Conservation (phyloP, 2,329 filamentous ascomycete genomes). For the Colletotrichum musae region DNA sequence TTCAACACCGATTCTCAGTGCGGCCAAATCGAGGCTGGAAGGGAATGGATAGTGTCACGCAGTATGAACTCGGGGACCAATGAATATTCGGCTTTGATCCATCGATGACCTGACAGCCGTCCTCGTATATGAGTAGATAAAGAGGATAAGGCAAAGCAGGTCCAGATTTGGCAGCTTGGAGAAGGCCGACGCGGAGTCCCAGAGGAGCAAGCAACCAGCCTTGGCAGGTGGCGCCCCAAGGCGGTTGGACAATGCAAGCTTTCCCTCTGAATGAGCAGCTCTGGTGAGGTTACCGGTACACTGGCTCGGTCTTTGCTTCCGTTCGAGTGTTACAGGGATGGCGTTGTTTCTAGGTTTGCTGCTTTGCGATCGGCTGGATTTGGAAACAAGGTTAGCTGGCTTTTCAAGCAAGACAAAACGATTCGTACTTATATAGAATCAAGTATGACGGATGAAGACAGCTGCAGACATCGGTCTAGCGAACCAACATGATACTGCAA, state of each 20-base stretch:
- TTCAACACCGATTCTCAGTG: neutral
- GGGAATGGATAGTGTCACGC: conserved; percentile 3
- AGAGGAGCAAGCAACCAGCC: conserved; percentile 4
- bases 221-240: neutral
- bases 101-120: neutral
- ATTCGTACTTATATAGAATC: neutral
- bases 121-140: neutral
- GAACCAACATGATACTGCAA: no score
- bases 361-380: neutral
- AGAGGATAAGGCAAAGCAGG: neutral
- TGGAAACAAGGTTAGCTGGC: neutral
- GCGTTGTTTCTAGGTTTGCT: neutral
- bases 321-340: neutral
- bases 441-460: neutral
- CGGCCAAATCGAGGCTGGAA: neutral
- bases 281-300: neutral
- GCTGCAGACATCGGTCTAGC: neutral
- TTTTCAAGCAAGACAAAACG: neutral
- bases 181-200: neutral
- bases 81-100: neutral
- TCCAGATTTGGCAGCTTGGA: conserved; percentile 2
- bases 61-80: neutral
- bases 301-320: neutral
- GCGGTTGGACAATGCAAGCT: conserved; percentile 8
- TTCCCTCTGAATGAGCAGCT: neutral